These are phyloP conservation scores for Suillus placidus DNA, from an alignment of 768 basidiomycete genomes.

Conservation along the genomic window DNA sequence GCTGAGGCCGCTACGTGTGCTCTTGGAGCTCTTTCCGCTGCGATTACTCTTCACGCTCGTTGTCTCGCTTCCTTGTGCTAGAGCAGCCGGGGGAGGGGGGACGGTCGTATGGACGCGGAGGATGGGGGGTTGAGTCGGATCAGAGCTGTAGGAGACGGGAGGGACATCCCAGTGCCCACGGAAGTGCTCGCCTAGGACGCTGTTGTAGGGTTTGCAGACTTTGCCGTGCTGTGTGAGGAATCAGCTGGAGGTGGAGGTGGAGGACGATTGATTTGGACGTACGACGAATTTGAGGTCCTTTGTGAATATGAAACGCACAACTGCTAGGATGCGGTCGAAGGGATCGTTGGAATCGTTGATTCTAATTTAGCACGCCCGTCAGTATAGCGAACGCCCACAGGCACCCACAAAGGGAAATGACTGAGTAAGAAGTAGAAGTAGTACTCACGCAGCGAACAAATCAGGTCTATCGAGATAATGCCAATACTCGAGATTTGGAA, in stretches of 20 bases:
- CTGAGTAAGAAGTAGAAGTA: not conserved
- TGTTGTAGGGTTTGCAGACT: conserved; percentile 92
- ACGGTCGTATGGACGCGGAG: conserved; percentile 43
- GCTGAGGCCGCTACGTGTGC: conserved; percentile 59
- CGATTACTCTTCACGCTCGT: conserved; percentile 50
- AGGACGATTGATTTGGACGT: conserved; percentile 30
- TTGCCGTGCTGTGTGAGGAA: conserved; percentile 68
- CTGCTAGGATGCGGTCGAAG: conserved; percentile 95
- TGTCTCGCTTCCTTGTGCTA: conserved; percentile 41
- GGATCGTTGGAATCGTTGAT: conserved; percentile 92
- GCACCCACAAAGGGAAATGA: not conserved
- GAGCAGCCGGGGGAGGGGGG: conserved; percentile 18
- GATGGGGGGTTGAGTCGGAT: conserved; percentile 49
- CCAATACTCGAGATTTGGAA: conserved; percentile 97
- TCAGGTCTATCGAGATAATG: conserved; percentile 91
- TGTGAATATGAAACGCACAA: conserved; percentile 83
- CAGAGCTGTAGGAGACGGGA: conserved; percentile 56
- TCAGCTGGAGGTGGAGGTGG: not conserved
- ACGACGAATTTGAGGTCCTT: conserved; percentile 95
- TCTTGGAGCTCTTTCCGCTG: conserved; percentile 62
- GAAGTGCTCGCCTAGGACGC: conserved; percentile 87
- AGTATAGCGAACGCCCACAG: not conserved
- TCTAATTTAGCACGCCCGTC: conserved; percentile 40
- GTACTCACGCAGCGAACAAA: conserved; percentile 83
- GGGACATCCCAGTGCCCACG: conserved; percentile 84